Percentiles rank a stretch among this genome's conserved stretches.
These are phyloP conservation scores for Nissolia schottii DNA, from an alignment of 306 rosid genomes.

Conservation along the genomic window DNA sequence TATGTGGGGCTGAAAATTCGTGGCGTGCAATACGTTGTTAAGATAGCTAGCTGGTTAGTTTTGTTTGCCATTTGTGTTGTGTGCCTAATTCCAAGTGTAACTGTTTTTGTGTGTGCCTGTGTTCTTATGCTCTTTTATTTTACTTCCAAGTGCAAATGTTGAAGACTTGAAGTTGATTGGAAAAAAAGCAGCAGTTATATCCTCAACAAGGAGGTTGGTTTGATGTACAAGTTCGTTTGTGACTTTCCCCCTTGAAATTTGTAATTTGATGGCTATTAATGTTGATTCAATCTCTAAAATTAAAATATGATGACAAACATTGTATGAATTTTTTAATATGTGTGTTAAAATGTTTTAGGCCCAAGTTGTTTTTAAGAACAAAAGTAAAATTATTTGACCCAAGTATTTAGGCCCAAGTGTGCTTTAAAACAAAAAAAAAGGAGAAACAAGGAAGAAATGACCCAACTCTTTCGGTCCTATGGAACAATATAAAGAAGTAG, in stretches of 20 bases:
- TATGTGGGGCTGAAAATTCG: neutral
- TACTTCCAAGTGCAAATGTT: neutral
- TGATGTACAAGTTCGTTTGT: neutral
- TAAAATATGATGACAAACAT: no score
- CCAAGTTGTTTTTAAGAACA: no score
- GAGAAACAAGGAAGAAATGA: no score
- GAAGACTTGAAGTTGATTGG: neutral
- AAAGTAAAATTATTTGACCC: no score
- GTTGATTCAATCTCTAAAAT: no score
- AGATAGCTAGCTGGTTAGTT: neutral
- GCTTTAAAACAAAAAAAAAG: no score
- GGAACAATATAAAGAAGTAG: no score
- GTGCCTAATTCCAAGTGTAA: neutral
- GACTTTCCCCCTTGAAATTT: neutral
- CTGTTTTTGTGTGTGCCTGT: neutral
- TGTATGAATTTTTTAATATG: no score
- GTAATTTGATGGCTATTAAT: neutral
- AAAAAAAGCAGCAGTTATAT: neutral
- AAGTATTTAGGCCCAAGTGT: no score
- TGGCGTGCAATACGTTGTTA: neutral
- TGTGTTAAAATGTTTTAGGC: no score
- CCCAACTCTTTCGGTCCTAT: no score
- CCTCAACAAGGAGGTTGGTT: neutral
- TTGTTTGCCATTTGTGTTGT: neutral
- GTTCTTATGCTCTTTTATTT: neutral